Conservation (phyloP, 2,329 filamentous ascomycete genomes). For the Fusarium sp. region DNA sequence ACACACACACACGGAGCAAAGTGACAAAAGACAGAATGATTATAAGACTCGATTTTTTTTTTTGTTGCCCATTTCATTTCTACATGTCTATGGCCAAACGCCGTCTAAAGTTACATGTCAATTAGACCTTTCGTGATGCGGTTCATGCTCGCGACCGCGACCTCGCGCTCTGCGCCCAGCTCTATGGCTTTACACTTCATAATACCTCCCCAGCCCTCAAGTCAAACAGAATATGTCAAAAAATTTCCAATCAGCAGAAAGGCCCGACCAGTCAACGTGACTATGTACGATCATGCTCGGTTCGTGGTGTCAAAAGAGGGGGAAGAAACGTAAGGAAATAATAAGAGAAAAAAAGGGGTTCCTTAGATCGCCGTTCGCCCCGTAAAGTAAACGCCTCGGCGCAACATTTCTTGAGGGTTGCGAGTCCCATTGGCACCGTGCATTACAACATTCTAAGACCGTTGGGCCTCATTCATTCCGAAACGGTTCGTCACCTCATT, state of each 20-base stretch:
- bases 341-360: constrained; percentile 38
- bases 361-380: constrained; percentile 48
- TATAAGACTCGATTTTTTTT: constrained; percentile 15
- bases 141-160: constrained; percentile 45
- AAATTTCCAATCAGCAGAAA: constrained; percentile 47
- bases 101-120: constrained; percentile 55
- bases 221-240: constrained; percentile 45
- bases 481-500: constrained; percentile 62
- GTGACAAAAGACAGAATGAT: background rate
- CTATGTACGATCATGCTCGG: constrained; percentile 40
- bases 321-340: constrained; percentile 26
- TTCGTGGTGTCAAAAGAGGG: constrained; percentile 31
- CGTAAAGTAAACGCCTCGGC: constrained; percentile 41
- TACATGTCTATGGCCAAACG: constrained; percentile 54
- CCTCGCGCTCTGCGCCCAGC: constrained; percentile 51
- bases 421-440: constrained; percentile 25
- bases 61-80: constrained; percentile 49
- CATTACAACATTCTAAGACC: constrained; percentile 28
- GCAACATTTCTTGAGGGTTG: constrained; percentile 16
- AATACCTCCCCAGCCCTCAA: constrained; percentile 37
- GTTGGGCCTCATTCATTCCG: constrained; percentile 50
- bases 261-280: constrained; percentile 37
- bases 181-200: constrained; percentile 52
- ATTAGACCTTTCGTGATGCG: constrained; percentile 54
- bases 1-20: background rate